phyloP scores from a whole-genome alignment of 2,329 filamentous ascomycete genomes.

The Didymella pinodella region DNA sequence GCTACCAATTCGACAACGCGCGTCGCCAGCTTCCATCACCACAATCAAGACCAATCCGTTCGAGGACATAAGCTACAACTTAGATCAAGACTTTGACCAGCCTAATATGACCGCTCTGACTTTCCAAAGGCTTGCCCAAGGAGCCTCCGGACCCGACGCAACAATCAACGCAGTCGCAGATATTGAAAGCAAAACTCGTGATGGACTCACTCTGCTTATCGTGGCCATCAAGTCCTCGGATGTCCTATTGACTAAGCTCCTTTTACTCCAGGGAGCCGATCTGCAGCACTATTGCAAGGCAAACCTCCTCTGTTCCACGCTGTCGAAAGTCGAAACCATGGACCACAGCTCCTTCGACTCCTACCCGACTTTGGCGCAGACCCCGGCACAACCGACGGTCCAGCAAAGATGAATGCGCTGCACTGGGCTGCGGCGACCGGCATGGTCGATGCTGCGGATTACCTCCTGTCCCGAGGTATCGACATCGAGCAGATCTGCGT shows the following conservation, averaged over 20 bases:
- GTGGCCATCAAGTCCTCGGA: conserved; percentile 1
- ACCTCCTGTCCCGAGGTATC: conserved; percentile 26
- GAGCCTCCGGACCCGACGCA: neutral
- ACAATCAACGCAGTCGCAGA: neutral
- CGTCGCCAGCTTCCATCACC: neutral
- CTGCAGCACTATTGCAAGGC: neutral
- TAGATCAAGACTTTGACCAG: neutral
- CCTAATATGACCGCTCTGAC: neutral
- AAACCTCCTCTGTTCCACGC: conserved; percentile 6
- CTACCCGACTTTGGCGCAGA: conserved; percentile 2
- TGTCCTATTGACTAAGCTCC: neutral
- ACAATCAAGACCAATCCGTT: neutral
- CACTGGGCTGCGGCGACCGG: conserved; percentile 32
- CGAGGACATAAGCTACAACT: neutral
- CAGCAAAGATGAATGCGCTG: conserved; percentile 25
- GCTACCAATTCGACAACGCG: neutral
- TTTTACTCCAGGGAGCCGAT: neutral
- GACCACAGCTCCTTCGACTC: conserved; percentile 1
- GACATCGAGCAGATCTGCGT: conserved; percentile 27
- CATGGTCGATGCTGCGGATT: conserved; percentile 26
- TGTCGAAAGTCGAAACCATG: neutral
- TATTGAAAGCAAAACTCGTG: neutral
- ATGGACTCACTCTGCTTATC: conserved; percentile 5
- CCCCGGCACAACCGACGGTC: conserved; percentile 18
- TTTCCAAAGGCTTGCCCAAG: neutral